Percentiles rank a stretch among this genome's conserved stretches.
Conservation (phyloP, 805 yeast genomes). For the Metschnikowia reukaufii region DNA sequence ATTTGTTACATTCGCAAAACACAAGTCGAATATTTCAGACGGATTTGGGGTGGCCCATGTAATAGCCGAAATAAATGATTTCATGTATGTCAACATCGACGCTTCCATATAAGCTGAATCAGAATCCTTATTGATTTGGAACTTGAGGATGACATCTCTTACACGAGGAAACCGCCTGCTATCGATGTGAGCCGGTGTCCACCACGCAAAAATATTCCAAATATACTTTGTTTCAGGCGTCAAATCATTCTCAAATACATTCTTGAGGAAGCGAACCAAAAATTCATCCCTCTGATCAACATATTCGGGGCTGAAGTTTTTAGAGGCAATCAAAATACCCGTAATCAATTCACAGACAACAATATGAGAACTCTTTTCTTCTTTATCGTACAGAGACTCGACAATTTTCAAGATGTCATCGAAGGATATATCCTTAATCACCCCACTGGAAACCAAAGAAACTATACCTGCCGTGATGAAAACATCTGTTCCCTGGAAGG, state of each 20-base stretch:
- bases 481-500: conserved; percentile 66
- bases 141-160: conserved; percentile 43
- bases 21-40: conserved; percentile 41
- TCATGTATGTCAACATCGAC: conserved; percentile 56
- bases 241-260: conserved; percentile 55
- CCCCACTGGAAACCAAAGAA: conserved; percentile 47
- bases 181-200: conserved; percentile 68
- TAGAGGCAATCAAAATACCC: conserved; percentile 58
- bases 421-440: conserved; percentile 42
- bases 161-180: conserved; percentile 62
- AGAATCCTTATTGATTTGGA: conserved; percentile 48
- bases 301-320: conserved; percentile 36
- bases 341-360: conserved; percentile 68
- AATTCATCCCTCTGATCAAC: conserved; percentile 44
- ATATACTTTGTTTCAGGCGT: conserved; percentile 71
- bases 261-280: conserved; percentile 43
- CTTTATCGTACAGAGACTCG: conserved; percentile 51
- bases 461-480: conserved; percentile 53
- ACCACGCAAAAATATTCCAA: conserved; percentile 78
- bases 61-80: conserved; percentile 47
- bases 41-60: conserved; percentile 57
- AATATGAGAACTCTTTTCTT: conserved; percentile 76
- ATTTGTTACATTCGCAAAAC: conserved; percentile 55
- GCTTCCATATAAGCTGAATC: conserved; percentile 67
- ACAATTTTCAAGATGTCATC: conserved; percentile 55